phyloP scores from a whole-genome alignment of 805 yeast genomes.

The Cyberlindnera xishuangbannaensis region DNA sequence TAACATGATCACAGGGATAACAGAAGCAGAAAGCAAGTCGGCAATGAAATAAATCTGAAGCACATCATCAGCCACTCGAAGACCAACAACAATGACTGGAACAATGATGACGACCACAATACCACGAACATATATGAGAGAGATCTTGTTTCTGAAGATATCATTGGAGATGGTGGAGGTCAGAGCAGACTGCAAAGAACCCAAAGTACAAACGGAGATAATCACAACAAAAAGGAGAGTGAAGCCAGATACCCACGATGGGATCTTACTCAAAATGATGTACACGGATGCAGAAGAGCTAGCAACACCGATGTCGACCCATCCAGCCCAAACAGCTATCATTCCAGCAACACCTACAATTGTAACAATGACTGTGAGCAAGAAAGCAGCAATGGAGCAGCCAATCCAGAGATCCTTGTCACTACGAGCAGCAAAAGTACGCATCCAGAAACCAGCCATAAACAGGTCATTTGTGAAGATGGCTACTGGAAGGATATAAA shows the following conservation, averaged over 20 bases:
- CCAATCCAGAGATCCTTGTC: conserved; percentile 74
- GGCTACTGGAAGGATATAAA: conserved; percentile 80
- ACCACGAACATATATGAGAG: conserved; percentile 58
- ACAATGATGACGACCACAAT: conserved; percentile 72
- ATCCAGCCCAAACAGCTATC: conserved; percentile 86
- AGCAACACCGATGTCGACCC: conserved; percentile 38
- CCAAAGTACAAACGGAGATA: conserved; percentile 84
- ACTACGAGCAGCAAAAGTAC: conserved; percentile 84
- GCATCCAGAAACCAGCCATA: conserved; percentile 88
- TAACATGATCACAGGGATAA: conserved; percentile 76
- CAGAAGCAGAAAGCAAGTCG: conserved; percentile 81
- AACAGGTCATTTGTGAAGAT: conserved; percentile 87
- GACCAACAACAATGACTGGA: conserved; percentile 84
- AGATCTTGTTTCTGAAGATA: conserved; percentile 74
- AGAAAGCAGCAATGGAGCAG: conserved; percentile 66
- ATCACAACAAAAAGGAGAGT: conserved; percentile 67
- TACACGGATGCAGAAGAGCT: conserved; percentile 68
- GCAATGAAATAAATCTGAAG: conserved; percentile 86
- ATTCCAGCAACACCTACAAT: conserved; percentile 81
- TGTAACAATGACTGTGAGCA: conserved; percentile 56
- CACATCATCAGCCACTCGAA: conserved; percentile 75
- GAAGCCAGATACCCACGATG: conserved; percentile 82
- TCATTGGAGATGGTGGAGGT: conserved; percentile 88
- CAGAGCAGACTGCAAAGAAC: conserved; percentile 82
- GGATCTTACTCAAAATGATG: conserved; percentile 63